Evolutionary conservation across 495 filamentous ascomycete species (phyloP).

Genomic region (Chlorociboria aeruginascens): DNA sequence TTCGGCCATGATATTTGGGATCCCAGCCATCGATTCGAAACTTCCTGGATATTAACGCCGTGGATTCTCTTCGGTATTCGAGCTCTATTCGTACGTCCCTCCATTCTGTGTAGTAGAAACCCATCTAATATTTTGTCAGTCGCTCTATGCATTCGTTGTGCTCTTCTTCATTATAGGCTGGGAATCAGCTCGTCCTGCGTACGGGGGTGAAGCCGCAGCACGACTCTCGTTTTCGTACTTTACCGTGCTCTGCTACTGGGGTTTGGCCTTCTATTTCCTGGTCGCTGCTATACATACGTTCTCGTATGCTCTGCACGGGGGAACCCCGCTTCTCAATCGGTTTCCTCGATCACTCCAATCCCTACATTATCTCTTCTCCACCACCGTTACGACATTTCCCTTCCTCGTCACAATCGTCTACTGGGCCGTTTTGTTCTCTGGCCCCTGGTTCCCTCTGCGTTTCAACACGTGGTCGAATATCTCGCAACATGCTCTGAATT

Average conservation of each 20-base stretch:
- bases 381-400: constrained; percentile 53
- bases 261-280: constrained; percentile 65
- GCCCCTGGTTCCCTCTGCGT: constrained; percentile 27
- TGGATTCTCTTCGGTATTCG: constrained; percentile 44
- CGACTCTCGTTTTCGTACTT: constrained; percentile 62
- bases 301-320: constrained; percentile 45
- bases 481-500: constrained; percentile 65
- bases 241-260: constrained; percentile 60
- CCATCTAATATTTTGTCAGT: constrained; percentile 18
- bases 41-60: constrained; percentile 67
- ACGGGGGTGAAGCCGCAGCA: constrained; percentile 15
- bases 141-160: constrained; percentile 59
- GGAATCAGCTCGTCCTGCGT: constrained; percentile 30
- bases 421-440: constrained; percentile 44
- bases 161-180: constrained; percentile 58
- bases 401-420: constrained; percentile 57
- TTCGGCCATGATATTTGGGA: no score
- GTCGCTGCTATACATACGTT: constrained; percentile 52
- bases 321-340: constrained; percentile 41
- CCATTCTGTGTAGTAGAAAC: not conserved
- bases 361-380: constrained; percentile 54
- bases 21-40: constrained; percentile 48
- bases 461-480: constrained; percentile 59
- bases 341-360: constrained; percentile 52
- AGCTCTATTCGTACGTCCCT: constrained; percentile 35